Conservation (phyloP, 805 yeast genomes). For the Pichia heedii region DNA sequence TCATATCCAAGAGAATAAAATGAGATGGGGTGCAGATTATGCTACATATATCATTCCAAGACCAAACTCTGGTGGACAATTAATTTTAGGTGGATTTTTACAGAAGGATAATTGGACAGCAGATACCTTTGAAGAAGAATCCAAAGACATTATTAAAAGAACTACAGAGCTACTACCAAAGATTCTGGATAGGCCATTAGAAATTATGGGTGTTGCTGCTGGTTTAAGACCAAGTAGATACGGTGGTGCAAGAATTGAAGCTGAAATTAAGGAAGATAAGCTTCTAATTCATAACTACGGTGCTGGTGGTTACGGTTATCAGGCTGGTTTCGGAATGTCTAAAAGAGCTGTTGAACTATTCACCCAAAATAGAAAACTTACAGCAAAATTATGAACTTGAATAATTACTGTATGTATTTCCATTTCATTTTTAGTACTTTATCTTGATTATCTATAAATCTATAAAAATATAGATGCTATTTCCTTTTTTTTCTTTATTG, state of each 20-base stretch:
- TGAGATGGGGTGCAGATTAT: slow-evolving; percentile 48
- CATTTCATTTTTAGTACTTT: neutral
- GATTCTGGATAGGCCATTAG: slow-evolving; percentile 34
- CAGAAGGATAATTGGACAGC: slow-evolving; percentile 54
- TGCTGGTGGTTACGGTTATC: slow-evolving; percentile 56
- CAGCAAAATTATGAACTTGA: slow-evolving; percentile 2
- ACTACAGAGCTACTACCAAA: slow-evolving; percentile 44
- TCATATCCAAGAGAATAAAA: slow-evolving; percentile 45
- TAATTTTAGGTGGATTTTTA: slow-evolving; percentile 66
- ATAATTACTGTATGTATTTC: neutral
- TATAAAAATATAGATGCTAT: too few species aligned
- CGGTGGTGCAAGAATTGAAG: slow-evolving; percentile 67
- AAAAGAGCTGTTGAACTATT: slow-evolving; percentile 33
- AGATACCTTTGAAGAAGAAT: slow-evolving; percentile 46
- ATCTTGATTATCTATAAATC: neutral
- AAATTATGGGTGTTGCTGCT: slow-evolving; percentile 53
- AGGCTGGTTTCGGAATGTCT: slow-evolving; percentile 56
- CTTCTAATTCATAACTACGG: slow-evolving; percentile 63
- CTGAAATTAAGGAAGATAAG: slow-evolving; percentile 31
- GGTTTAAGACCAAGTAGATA: slow-evolving; percentile 69
- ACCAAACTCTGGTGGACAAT: slow-evolving; percentile 53
- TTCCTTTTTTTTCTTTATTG: neutral
- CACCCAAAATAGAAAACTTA: slow-evolving; percentile 4
- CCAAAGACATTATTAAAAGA: slow-evolving; percentile 51
- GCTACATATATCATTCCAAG: slow-evolving; percentile 67